A percentile compares a stretch with the other conserved stretches of the same genome.
phyloP scores from a whole-genome alignment of 176 grass and related monocot species.

The Poa annua region DNA sequence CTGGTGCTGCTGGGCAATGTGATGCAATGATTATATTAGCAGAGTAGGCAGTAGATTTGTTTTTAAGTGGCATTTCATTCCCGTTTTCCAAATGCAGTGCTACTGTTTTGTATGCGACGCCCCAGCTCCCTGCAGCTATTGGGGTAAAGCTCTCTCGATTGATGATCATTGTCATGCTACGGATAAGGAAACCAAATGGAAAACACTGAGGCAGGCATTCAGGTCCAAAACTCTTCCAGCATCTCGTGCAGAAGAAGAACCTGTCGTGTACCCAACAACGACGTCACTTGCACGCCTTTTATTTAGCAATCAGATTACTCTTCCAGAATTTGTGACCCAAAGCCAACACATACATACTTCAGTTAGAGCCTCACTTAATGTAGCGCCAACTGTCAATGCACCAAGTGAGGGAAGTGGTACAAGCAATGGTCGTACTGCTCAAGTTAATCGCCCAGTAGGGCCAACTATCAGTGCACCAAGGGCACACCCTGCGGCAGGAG shows the following conservation, averaged over 20 bases:
- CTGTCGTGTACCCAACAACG: constrained; percentile 17
- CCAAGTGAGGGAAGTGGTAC: not conserved
- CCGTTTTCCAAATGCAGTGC: constrained; percentile 75
- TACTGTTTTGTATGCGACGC: constrained; percentile 94
- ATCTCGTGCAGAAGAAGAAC: constrained; percentile 46
- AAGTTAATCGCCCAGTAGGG: not conserved
- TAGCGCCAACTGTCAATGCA: not conserved
- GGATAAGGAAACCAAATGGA: constrained; percentile 73
- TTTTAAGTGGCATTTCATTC: not conserved
- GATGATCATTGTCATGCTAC: constrained; percentile 81
- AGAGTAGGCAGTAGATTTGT: not conserved
- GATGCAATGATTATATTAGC: not conserved
- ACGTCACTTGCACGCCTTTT: not conserved
- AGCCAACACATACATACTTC: not conserved
- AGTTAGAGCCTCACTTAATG: not conserved
- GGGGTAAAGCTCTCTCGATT: constrained; percentile 50
- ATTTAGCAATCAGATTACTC: not conserved
- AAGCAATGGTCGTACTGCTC: not conserved
- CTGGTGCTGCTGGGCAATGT: constrained; percentile 2
- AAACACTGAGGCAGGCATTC: constrained; percentile 56
- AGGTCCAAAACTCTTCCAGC: constrained; percentile 35
- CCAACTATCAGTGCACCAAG: not conserved
- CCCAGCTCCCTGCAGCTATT: constrained; percentile 84
- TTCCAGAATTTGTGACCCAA: not conserved
- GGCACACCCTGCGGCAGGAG: not conserved